Evolutionary conservation across 192 early-diverging fungal genomes (phyloP).

Genomic region (Coemansia sp.): DNA sequence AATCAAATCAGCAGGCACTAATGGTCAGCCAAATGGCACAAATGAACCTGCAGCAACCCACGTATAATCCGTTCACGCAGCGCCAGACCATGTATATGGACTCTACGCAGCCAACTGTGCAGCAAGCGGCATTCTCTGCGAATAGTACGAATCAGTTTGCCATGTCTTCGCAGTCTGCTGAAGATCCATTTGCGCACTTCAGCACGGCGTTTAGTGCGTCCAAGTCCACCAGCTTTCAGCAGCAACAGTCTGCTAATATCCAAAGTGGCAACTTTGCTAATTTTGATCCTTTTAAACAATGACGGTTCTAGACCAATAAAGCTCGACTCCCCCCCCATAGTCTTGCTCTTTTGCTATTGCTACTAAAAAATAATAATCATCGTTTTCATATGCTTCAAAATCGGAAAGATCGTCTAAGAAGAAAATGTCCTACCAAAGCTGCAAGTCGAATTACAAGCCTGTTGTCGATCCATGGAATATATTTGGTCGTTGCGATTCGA

Average conservation of each 20-base stretch:
- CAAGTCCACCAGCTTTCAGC: conserved; percentile 5
- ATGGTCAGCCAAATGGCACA: conserved; percentile 38
- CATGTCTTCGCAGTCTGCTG: neutral
- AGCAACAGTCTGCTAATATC: conserved; percentile 5
- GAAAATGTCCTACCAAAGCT: too few relatives aligned
- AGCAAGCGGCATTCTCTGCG: conserved; percentile 7
- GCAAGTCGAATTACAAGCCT: too few relatives aligned
- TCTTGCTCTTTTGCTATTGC: too few relatives aligned
- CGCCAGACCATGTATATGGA: conserved; percentile 53
- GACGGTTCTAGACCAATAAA: too few relatives aligned
- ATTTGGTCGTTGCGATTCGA: too few relatives aligned
- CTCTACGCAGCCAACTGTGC: neutral
- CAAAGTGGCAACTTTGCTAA: conserved; percentile 44
- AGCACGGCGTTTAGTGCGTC: conserved; percentile 7
- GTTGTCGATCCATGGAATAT: too few relatives aligned
- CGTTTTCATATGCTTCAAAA: too few relatives aligned
- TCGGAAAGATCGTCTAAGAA: too few relatives aligned
- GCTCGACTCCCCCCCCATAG: too few relatives aligned
- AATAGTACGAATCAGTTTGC: conserved; percentile 4
- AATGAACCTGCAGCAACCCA: conserved; percentile 27
- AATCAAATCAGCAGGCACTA: conserved; percentile 25
- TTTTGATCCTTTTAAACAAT: conserved; percentile 39
- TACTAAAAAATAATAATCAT: too few relatives aligned
- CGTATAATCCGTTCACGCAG: conserved; percentile 49
- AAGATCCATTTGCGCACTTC: conserved; percentile 9